These are phyloP conservation scores for Emmonsiellopsis sp. DNA, from an alignment of 2,329 filamentous ascomycete species.

Conservation along the genomic window DNA sequence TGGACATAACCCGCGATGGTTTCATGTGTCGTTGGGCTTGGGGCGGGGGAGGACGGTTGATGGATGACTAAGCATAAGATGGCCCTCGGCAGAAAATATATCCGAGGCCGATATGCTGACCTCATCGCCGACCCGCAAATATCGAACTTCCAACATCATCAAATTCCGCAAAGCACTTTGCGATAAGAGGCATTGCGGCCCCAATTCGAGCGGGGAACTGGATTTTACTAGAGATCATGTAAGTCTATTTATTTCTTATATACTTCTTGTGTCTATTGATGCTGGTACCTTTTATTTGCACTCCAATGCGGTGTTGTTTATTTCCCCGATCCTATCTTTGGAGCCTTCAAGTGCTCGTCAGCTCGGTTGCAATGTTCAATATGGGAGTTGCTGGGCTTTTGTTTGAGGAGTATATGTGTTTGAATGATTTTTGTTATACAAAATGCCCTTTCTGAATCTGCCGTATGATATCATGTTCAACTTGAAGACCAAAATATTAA, in stretches of 20 bases:
- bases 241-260: background rate
- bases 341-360: background rate
- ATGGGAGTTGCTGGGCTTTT: no score
- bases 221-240: background rate
- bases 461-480: background rate
- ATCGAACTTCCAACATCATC: background rate
- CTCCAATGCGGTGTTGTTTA: background rate
- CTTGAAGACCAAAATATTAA: background rate
- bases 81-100: background rate
- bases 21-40: no score
- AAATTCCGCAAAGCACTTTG: background rate
- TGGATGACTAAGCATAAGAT: no score
- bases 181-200: background rate
- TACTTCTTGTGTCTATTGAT: background rate
- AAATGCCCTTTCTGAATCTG: no score
- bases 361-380: background rate
- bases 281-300: background rate
- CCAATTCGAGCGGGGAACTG: background rate
- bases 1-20: no score
- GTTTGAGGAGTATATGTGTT: no score
- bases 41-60: no score
- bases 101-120: background rate
- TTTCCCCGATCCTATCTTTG: no score
- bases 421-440: no score
- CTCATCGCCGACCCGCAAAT: background rate